A percentile compares a stretch with the other conserved stretches of the same genome.
These are phyloP conservation scores for Graphilbum ipis-grandicollis DNA, from an alignment of 2,329 filamentous ascomycete genomes.

Conservation along the genomic window DNA sequence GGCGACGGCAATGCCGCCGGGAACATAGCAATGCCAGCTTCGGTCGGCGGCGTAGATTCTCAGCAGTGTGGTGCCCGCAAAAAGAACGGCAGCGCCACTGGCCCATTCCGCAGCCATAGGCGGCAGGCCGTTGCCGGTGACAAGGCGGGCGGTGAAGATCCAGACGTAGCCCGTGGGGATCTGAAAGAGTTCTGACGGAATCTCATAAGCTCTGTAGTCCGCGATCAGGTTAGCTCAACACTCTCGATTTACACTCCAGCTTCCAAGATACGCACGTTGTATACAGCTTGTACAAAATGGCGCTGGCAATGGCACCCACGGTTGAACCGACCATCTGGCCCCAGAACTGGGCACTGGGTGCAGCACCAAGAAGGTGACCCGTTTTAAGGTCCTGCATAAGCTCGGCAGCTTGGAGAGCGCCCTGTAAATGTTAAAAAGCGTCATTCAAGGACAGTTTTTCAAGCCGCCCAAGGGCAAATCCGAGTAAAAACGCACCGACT, in stretches of 20 bases:
- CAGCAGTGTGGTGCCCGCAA: conserved; percentile 51
- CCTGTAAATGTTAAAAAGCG: conserved; percentile 67
- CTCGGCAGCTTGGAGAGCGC: conserved; percentile 87
- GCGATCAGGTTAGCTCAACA: not conserved
- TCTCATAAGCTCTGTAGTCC: conserved; percentile 51
- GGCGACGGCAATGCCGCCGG: conserved; percentile 88
- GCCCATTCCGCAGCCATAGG: conserved; percentile 71
- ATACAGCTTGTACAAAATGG: conserved; percentile 78
- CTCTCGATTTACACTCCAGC: too few species aligned
- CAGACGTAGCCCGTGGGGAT: conserved; percentile 92
- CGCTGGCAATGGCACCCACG: conserved; percentile 70
- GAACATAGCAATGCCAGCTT: conserved; percentile 59
- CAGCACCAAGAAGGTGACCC: conserved; percentile 78
- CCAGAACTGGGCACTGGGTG: conserved; percentile 90
- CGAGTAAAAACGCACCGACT: conserved; percentile 10
- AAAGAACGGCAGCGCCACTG: conserved; percentile 54
- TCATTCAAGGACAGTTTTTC: not conserved
- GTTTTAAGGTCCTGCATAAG: conserved; percentile 97
- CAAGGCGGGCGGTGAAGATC: conserved; percentile 88
- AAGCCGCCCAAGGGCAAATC: not conserved
- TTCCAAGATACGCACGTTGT: too few species aligned
- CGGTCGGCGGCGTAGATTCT: conserved; percentile 41
- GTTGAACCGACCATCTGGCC: conserved; percentile 85
- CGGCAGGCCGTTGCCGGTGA: conserved; percentile 79
- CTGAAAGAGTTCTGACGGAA: conserved; percentile 80